Conservation (phyloP, 129 eudicot species). For the Glebionis coronaria region DNA sequence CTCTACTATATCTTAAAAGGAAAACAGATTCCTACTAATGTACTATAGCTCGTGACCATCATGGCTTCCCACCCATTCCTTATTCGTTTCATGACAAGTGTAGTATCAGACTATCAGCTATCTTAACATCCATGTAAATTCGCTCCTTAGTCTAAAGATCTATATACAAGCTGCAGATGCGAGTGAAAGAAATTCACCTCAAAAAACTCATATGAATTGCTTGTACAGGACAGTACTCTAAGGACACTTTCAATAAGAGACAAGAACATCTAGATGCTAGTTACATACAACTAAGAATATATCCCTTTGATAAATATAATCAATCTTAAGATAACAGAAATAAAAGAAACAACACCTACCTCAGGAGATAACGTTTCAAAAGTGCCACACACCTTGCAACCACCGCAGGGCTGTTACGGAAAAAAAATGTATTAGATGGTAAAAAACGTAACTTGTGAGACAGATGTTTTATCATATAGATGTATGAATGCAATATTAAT, state of each 20-base stretch:
- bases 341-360: conserved; percentile 39
- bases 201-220: background rate
- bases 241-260: conserved; percentile 3
- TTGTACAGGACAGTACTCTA: background rate
- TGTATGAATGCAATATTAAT: background rate
- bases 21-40: background rate
- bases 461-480: background rate
- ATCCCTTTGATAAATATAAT: background rate
- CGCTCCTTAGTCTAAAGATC: background rate
- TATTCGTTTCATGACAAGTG: background rate
- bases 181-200: background rate
- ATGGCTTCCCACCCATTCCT: background rate
- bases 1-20: background rate
- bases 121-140: background rate
- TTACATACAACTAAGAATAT: conserved; percentile 2
- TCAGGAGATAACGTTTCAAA: conserved; percentile 67
- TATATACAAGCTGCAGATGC: conserved; percentile 1
- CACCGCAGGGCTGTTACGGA: conserved; percentile 77
- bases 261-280: background rate
- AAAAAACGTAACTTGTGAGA: conserved; percentile 16
- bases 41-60: background rate
- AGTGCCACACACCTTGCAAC: conserved; percentile 92
- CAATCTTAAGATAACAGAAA: conserved; percentile 4
- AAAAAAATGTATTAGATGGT: conserved; percentile 26
- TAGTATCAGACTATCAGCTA: background rate